Evolutionary conservation across 2,329 filamentous ascomycete species (phyloP).

Genomic region (Aphanocladium album): DNA sequence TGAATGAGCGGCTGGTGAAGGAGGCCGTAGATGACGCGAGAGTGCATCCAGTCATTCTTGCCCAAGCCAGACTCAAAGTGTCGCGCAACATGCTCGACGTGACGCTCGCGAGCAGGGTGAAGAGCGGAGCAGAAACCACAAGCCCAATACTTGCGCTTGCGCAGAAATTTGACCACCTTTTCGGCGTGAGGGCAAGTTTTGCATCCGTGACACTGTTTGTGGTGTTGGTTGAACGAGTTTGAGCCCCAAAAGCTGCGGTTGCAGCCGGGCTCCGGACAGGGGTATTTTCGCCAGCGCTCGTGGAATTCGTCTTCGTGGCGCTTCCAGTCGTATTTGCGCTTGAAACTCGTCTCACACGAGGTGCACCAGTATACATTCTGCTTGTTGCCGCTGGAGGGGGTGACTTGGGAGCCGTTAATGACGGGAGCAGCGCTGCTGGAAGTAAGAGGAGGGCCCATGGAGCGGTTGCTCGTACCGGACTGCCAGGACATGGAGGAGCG

Average conservation of each 20-base stretch:
- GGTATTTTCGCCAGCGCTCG: constrained; percentile 63
- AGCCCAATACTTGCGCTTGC: constrained; percentile 62
- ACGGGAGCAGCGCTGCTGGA: constrained; percentile 23
- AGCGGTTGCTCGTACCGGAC: constrained; percentile 28
- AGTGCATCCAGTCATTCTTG: constrained; percentile 64
- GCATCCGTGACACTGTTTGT: constrained; percentile 60
- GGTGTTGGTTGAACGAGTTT: constrained; percentile 64
- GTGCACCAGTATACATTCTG: constrained; percentile 53
- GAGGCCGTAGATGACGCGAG: constrained; percentile 61
- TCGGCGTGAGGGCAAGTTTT: constrained; percentile 62
- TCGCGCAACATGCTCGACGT: constrained; percentile 63
- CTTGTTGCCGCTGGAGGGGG: constrained; percentile 26
- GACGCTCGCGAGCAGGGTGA: constrained; percentile 58
- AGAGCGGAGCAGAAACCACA: constrained; percentile 64
- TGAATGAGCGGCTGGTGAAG: constrained; percentile 61
- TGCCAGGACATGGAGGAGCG: constrained; percentile 38
- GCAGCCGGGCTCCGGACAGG: constrained; percentile 57
- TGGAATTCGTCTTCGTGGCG: constrained; percentile 66
- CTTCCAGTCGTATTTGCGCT: constrained; percentile 66
- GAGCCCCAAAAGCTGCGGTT: constrained; percentile 64
- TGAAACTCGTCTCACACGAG: constrained; percentile 59
- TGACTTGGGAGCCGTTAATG: constrained; percentile 28
- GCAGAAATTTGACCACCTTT: constrained; percentile 57
- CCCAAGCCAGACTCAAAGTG: constrained; percentile 61
- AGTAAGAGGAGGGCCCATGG: constrained; percentile 29